A percentile compares a stretch with the other conserved stretches of the same genome.
Evolutionary conservation across 257 asterid genomes (phyloP).

Genomic region (Scutellaria barbata): DNA sequence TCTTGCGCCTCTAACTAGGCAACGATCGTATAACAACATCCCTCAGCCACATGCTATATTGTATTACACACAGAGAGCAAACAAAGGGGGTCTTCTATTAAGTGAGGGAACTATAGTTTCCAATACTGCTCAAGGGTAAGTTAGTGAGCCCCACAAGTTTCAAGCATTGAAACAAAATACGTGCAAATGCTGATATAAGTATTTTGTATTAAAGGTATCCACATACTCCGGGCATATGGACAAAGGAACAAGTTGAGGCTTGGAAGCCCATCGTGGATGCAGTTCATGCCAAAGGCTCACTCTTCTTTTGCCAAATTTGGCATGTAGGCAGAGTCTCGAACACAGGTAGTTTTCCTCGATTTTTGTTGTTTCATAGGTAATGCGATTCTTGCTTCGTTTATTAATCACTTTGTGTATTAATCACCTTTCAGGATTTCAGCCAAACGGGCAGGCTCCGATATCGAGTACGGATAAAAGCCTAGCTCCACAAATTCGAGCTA

Average conservation of each 20-base stretch:
- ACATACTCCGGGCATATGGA: constrained; percentile 55
- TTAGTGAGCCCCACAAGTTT: constrained; percentile 11
- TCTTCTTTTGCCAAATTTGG: constrained; percentile 60
- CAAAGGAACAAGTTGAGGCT: constrained; percentile 52
- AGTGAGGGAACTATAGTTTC: constrained; percentile 69
- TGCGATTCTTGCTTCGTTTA: not conserved
- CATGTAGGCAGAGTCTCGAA: constrained; percentile 54
- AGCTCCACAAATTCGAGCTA: constrained; percentile 49
- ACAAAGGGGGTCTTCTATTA: constrained; percentile 56
- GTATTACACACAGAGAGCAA: constrained; percentile 71
- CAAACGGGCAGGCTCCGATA: constrained; percentile 72
- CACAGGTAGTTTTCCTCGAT: constrained; percentile 36
- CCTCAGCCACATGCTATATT: constrained; percentile 74
- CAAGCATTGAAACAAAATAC: not conserved
- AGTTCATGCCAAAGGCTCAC: constrained; percentile 57
- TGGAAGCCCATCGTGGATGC: constrained; percentile 61
- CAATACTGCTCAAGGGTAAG: constrained; percentile 64
- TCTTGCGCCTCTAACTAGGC: constrained; percentile 74
- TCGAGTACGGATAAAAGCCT: constrained; percentile 61
- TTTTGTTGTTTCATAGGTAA: not conserved
- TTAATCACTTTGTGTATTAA: not conserved
- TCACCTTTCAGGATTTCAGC: constrained; percentile 56
- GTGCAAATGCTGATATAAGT: not conserved
- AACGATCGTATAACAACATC: constrained; percentile 56
- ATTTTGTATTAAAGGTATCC: constrained; percentile 34